Evolutionary conservation across 257 asterid species (phyloP).

Genomic region (Mitragyna speciosa): DNA sequence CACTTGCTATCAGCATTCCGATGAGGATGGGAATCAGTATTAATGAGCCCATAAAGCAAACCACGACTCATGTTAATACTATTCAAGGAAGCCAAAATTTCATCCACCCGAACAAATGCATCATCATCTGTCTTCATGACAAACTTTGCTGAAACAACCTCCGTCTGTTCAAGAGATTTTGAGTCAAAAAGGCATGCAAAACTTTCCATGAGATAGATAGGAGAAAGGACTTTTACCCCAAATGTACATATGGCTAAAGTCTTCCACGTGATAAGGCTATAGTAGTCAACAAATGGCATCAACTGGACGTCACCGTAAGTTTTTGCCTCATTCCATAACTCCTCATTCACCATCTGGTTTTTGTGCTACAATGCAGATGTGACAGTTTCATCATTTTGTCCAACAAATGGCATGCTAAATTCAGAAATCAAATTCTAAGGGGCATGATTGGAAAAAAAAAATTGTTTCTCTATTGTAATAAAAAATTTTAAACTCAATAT

Average conservation of each 20-base stretch:
- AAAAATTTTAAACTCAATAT: neutral
- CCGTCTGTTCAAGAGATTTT: slow-evolving; percentile 70
- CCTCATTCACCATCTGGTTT: slow-evolving; percentile 94
- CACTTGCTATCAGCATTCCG: slow-evolving; percentile 89
- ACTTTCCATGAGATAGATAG: slow-evolving; percentile 32
- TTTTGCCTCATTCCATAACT: slow-evolving; percentile 91
- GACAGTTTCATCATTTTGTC: slow-evolving; percentile 9
- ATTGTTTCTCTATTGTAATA: neutral
- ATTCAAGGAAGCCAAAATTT: slow-evolving; percentile 62
- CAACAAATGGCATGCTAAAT: neutral
- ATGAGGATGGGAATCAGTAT: slow-evolving; percentile 81
- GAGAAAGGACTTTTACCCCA: slow-evolving; percentile 72
- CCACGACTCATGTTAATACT: slow-evolving; percentile 55
- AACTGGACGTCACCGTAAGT: slow-evolving; percentile 84
- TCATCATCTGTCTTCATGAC: slow-evolving; percentile 99
- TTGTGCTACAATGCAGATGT: slow-evolving; percentile 66
- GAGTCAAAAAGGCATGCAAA: slow-evolving; percentile 36
- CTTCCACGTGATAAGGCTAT: slow-evolving; percentile 91
- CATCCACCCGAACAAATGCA: slow-evolving; percentile 96
- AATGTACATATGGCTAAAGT: slow-evolving; percentile 82
- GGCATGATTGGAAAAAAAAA: too few relatives aligned
- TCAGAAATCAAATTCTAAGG: slow-evolving; percentile 3
- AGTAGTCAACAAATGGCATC: slow-evolving; percentile 97
- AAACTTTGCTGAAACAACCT: slow-evolving; percentile 73
- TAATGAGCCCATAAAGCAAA: slow-evolving; percentile 89